Evolutionary conservation across 2,329 filamentous ascomycete genomes (phyloP), one percentile per base, ranked within the genome.

Genomic region (Beauveria sp.): DNA sequence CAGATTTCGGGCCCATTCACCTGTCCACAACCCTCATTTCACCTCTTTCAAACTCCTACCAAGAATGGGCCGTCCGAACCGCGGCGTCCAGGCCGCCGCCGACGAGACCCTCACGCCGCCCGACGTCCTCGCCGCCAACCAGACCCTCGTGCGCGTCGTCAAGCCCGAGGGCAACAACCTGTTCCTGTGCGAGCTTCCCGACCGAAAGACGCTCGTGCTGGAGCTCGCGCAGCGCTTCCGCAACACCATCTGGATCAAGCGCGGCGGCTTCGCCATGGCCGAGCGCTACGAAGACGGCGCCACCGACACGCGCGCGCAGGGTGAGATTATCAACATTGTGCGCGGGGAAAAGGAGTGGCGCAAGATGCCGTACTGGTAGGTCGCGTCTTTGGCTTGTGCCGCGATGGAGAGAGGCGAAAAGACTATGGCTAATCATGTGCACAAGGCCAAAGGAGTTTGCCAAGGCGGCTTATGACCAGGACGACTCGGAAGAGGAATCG

Each of bases 261-360:
- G 91, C 20, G 90, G 92, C 34, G 91, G 91, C 0, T 97, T 88
- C 73, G 92, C 97, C 34, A 76, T 97, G 12, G 82, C 96, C 16
- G 90, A 97, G 66, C 68, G 79, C 18, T 88, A 84, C 26, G 80
- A 81, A 34, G 79, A 83, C 2, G 79, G 87, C 43, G 84, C 43
- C 24, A 41, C 43, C 2, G 47, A 54, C 28, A 55, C 91, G 68
- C 92, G 91, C 72, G 83, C 96, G 14, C 82, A 84, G 57, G 94
- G 93, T 16, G 91, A 96, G 73, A 97, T 99, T 68, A 81, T 96
- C 66, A 97, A 97, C 70, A 85, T 97, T 41, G 92, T 97, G 43
- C 82, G 91, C 43, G 91, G 97, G 69, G 92, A 97, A 77, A 96
- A 91, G 76, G 80, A 81, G 48, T 99, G 94, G 94, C 85, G 92